Conservation (phyloP, 306 rosid genomes). For the Gillenia trifoliata region DNA sequence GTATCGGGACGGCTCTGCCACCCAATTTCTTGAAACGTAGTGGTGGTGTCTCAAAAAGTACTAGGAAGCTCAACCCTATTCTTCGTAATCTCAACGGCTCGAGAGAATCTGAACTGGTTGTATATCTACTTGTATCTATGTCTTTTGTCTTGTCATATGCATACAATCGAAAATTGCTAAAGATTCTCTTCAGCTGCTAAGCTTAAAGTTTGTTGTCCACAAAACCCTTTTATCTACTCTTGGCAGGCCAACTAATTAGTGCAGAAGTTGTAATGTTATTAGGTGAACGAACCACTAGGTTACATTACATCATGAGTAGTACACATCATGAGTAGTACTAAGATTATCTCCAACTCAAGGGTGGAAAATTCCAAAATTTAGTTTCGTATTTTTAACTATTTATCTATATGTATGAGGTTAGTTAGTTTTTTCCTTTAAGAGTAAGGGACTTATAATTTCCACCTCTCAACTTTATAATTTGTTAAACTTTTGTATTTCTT, state of each 20-base stretch:
- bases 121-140: not conserved
- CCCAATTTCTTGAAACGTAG: slow-evolving; percentile 7
- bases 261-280: not conserved
- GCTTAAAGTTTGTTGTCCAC: not conserved
- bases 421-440: too few relatives aligned
- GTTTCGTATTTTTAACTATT: too few relatives aligned
- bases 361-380: too few relatives aligned
- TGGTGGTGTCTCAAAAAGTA: not conserved
- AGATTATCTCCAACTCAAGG: too few relatives aligned
- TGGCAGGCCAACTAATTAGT: slow-evolving; percentile 2
- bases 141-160: too few relatives aligned
- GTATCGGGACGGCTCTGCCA: too few relatives aligned
- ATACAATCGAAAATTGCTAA: too few relatives aligned
- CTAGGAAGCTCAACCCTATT: not conserved
- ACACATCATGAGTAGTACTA: not conserved
- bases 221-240: not conserved
- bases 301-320: not conserved
- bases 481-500: too few relatives aligned
- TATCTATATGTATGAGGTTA: too few relatives aligned
- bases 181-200: not conserved
- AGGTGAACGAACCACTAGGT: not conserved
- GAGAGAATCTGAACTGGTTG: too few relatives aligned
- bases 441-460: too few relatives aligned
- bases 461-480: too few relatives aligned
- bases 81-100: not conserved